Conservation (phyloP, 345 rosid genomes). For the Eucalyptus cloeziana region DNA sequence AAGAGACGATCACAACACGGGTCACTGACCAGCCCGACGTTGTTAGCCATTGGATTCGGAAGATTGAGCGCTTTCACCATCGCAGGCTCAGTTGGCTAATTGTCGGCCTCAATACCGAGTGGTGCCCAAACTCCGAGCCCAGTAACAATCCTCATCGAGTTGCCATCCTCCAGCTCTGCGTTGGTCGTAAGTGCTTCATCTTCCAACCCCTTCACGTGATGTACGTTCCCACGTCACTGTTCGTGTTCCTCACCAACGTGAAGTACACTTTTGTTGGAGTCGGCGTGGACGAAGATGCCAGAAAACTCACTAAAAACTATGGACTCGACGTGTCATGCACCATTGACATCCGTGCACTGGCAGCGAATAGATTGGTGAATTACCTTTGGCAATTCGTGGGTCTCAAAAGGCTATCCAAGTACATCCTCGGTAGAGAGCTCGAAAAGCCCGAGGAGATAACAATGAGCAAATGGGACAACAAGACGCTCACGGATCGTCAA, state of each 20-base stretch:
- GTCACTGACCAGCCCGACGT: not conserved
- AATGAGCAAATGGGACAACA: too few species aligned
- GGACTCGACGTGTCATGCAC: not conserved
- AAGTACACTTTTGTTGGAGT: not conserved
- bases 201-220: not conserved
- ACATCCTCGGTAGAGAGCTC: too few species aligned
- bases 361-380: too few species aligned
- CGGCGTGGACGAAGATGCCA: not conserved
- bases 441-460: too few species aligned
- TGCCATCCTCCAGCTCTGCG: not conserved
- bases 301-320: not conserved
- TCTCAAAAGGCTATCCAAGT: too few species aligned
- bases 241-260: not conserved
- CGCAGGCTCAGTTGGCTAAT: not conserved
- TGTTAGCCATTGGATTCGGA: not conserved
- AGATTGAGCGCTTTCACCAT: not conserved
- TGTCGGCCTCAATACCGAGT: not conserved
- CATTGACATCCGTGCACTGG: too few species aligned
- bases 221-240: not conserved
- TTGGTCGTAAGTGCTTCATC: not conserved
- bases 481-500: too few species aligned
- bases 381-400: too few species aligned
- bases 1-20: not conserved
- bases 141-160: not conserved
- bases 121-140: not conserved